Evolutionary conservation across 306 rosid species (phyloP), one percentile per base, ranked within the genome.

Genomic region (Lathyrus aphaca): DNA sequence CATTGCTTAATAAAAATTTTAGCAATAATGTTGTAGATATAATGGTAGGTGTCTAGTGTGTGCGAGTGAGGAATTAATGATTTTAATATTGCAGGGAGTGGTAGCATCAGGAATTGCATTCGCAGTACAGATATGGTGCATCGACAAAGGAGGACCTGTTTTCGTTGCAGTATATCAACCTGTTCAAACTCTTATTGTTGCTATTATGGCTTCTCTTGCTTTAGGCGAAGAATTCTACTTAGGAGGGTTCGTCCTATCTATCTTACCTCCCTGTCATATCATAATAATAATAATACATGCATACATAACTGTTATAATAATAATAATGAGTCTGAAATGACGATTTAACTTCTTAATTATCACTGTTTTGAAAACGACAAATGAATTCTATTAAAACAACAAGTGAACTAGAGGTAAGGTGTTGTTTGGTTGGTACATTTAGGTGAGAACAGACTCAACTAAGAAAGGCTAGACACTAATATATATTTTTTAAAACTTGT

Each of bases 101-200:
- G 97, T 94, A 69, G 99, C 99, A 66, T 94, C 99, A 2, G 99
- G 99, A 76, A 80, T 94, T 14, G 99, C 99, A 16, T 94, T 94
- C 83, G 99, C 99, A 54, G 97, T 94, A 57, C 99, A 94, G 82
- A 94, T 88, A 81, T 94, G 99, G 99, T 94, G 99, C 96, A 91
- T 94, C 13, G 96, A 94, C 86, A 94, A 95, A 80, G 99, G 99
- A 17, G 99, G 99, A 77, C 99, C 99, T 35, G 99, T 94, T 30
- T 94, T 94, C 38, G 99, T 94, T 3, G 99, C 99, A 0, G 99
- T 94, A 42, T 94, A 94, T 85, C 99, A 94, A 51, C 99, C 99
- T 68, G 97, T 94, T 84, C 99, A 94, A 78, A 94, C 99, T 70
- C 97, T 94, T 17, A 95, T 82, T 46, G 99, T 94, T 66, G 99